Evolutionary conservation across 306 rosid genomes (phyloP).

Genomic region (Lagenaria siceraria): DNA sequence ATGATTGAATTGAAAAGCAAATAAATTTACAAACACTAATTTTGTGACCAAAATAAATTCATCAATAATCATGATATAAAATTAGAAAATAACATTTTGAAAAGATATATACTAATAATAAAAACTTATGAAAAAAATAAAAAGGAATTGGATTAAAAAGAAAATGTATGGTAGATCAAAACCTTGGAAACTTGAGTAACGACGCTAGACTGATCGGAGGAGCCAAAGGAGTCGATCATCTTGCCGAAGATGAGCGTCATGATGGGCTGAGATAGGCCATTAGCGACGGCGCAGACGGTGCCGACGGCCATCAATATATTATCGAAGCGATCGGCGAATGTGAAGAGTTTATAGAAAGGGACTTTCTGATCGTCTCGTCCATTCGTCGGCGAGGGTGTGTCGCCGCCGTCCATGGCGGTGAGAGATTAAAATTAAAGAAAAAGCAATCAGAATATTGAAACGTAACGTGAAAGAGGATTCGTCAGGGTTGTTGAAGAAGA

Average conservation of each 20-base stretch:
- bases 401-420: neutral
- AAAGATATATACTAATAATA: too few relatives aligned
- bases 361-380: constrained; percentile 21
- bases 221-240: constrained; percentile 48
- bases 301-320: constrained; percentile 43
- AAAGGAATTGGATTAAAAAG: neutral
- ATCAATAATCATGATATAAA: neutral
- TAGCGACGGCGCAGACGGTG: constrained; percentile 29
- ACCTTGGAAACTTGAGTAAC: constrained; percentile 42
- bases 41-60: too few relatives aligned
- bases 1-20: too few relatives aligned
- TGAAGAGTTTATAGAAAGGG: constrained; percentile 49
- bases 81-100: too few relatives aligned
- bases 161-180: neutral
- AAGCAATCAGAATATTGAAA: neutral
- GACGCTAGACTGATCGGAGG: constrained; percentile 13
- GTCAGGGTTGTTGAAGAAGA: neutral
- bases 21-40: too few relatives aligned
- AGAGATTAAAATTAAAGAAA: neutral
- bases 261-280: constrained; percentile 56
- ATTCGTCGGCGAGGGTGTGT: neutral
- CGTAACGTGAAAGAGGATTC: neutral
- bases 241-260: constrained; percentile 55
- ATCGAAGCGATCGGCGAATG: constrained; percentile 50
- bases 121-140: too few relatives aligned